Conservation (phyloP, 2,329 filamentous ascomycete species). For the Hymenotorrendiella dingleyae region DNA sequence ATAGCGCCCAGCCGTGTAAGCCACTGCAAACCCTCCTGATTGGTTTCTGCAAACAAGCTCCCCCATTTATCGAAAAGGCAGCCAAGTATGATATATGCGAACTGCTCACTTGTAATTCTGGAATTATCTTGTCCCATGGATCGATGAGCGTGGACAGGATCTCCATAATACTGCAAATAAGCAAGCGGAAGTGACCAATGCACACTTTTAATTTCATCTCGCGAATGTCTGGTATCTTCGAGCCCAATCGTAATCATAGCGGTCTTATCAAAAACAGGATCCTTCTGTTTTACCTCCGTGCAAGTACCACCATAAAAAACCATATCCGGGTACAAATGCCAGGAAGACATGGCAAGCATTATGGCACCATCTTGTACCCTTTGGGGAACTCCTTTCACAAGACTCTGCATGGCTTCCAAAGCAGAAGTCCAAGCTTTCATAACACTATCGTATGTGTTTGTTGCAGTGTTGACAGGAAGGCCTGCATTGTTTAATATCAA, state of each 20-base stretch:
- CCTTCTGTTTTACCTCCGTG: conserved; percentile 17
- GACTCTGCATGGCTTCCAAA: conserved; percentile 18
- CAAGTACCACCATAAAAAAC: background rate
- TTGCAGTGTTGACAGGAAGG: conserved; percentile 15
- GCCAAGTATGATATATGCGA: conserved; percentile 2
- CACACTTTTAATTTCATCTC: conserved; percentile 11
- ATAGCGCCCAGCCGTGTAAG: too few relatives aligned
- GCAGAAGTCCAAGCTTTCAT: conserved; percentile 22
- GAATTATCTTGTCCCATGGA: background rate
- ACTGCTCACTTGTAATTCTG: conserved; percentile 1
- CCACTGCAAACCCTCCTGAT: conserved; percentile 5
- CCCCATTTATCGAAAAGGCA: conserved; percentile 8
- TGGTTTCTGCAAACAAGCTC: background rate
- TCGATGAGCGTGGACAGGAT: conserved; percentile 9
- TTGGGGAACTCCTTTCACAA: conserved; percentile 22
- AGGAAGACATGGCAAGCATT: conserved; percentile 20
- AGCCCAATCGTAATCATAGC: conserved; percentile 19
- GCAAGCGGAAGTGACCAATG: conserved; percentile 10
- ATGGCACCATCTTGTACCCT: conserved; percentile 8
- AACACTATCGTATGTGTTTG: conserved; percentile 18
- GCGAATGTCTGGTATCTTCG: conserved; percentile 2
- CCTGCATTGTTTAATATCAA: conserved; percentile 23
- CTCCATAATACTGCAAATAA: conserved; percentile 7
- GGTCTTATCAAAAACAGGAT: conserved; percentile 10
- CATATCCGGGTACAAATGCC: conserved; percentile 26